Evolutionary conservation across 2,329 filamentous ascomycete genomes (phyloP).

Genomic region (Botryotinia calthae): DNA sequence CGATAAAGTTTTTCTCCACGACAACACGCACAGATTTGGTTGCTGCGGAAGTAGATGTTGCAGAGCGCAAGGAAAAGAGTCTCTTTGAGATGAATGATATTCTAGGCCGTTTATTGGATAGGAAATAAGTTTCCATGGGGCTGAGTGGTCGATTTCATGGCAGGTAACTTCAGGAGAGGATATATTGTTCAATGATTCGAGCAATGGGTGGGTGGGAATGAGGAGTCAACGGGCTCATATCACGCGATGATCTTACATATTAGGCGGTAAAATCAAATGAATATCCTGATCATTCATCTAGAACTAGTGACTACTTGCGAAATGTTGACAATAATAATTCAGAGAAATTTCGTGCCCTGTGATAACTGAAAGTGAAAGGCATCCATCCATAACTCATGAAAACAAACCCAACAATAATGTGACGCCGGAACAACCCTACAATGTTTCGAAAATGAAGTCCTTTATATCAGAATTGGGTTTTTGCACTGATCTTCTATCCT

Average conservation of each 20-base stretch:
- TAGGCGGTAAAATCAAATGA: not conserved
- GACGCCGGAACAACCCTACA: not conserved
- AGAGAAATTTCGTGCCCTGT: not conserved
- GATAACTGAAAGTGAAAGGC: not conserved
- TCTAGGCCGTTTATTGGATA: not conserved
- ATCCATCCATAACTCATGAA: not conserved
- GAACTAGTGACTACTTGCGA: too few relatives aligned
- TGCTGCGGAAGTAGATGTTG: not conserved
- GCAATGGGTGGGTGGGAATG: not conserved
- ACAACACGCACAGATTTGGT: not conserved
- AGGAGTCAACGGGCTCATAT: not conserved
- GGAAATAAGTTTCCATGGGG: not conserved
- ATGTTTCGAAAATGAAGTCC: too few relatives aligned
- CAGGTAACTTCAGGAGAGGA: not conserved
- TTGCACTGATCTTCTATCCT: rapidly evolving
- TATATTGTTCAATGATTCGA: not conserved
- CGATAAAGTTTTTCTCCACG: not conserved
- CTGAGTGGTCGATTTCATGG: rapidly evolving
- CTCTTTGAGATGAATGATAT: not conserved
- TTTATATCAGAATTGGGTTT: not conserved
- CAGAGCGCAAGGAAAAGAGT: not conserved
- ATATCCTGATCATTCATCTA: not conserved
- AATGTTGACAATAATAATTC: not conserved
- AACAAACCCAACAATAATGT: too few relatives aligned
- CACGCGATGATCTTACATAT: not conserved